Evolutionary conservation across 164 flowering plant species (phyloP).

Genomic region (Nymphaea colorata): DNA sequence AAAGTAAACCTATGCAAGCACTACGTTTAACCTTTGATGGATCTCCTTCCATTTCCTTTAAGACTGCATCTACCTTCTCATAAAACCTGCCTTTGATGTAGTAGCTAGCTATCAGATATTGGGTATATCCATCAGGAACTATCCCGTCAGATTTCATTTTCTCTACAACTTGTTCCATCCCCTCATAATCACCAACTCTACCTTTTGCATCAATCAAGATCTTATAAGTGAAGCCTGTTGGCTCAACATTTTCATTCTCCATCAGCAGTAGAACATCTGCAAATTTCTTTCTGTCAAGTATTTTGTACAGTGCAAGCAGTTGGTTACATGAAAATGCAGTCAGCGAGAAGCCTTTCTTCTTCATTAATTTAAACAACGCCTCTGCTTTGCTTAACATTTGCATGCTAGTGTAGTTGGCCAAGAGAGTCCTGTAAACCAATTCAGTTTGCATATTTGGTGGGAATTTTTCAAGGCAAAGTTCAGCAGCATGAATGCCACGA

Average conservation of each 20-base stretch:
- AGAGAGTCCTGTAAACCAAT: slow-evolving; percentile 48
- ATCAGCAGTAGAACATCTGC: slow-evolving; percentile 64
- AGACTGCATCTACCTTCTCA: slow-evolving; percentile 56
- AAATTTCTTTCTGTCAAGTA: slow-evolving; percentile 57
- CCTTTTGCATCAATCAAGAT: slow-evolving; percentile 67
- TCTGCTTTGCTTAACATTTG: slow-evolving; percentile 49
- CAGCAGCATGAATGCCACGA: slow-evolving; percentile 54
- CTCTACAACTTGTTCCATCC: slow-evolving; percentile 74
- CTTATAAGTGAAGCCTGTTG: slow-evolving; percentile 46
- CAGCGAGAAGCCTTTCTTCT: slow-evolving; percentile 23
- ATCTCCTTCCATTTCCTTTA: slow-evolving; percentile 70
- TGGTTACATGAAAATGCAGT: slow-evolving; percentile 66
- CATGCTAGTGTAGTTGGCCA: slow-evolving; percentile 41
- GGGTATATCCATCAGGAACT: slow-evolving; percentile 25
- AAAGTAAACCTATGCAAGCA: slow-evolving; percentile 34
- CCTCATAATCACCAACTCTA: slow-evolving; percentile 46
- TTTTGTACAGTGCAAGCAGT: slow-evolving; percentile 73
- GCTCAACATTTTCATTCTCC: slow-evolving; percentile 77
- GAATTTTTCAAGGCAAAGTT: slow-evolving; percentile 36
- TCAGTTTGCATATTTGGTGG: slow-evolving; percentile 55
- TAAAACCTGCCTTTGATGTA: slow-evolving; percentile 38
- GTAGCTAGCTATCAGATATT: slow-evolving; percentile 35
- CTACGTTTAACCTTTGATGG: slow-evolving; percentile 27
- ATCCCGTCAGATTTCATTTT: slow-evolving; percentile 73
- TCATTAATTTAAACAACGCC: slow-evolving; percentile 63